phyloP scores from a whole-genome alignment of 306 rosid genomes.

The Begonia masoniana region DNA sequence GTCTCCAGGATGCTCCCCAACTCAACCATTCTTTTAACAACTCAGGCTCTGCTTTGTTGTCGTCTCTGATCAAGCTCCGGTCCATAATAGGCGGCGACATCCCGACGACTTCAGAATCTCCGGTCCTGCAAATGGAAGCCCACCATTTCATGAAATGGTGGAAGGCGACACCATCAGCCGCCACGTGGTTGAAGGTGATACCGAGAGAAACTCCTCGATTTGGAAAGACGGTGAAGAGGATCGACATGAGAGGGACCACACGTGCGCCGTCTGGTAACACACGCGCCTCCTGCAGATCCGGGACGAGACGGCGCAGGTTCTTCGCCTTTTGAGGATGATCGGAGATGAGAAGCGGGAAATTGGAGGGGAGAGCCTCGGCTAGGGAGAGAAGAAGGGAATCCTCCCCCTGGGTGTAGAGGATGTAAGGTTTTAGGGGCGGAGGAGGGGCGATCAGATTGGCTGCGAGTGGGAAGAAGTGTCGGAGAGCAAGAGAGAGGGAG shows the following conservation, averaged over 20 bases:
- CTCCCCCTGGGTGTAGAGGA: background rate
- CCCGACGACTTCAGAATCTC: background rate
- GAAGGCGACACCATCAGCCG: slow-evolving; percentile 17
- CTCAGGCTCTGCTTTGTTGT: too few species aligned
- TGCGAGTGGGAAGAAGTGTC: slow-evolving; percentile 17
- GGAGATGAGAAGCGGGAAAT: slow-evolving; percentile 8
- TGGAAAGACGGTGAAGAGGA: slow-evolving; percentile 19
- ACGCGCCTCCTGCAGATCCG: slow-evolving; percentile 1
- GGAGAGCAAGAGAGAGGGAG: slow-evolving; percentile 24
- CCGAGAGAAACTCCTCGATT: slow-evolving; percentile 10
- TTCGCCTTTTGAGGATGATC: slow-evolving; percentile 1
- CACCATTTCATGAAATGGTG: slow-evolving; percentile 25
- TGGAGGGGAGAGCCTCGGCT: slow-evolving; percentile 6
- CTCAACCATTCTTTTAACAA: too few species aligned
- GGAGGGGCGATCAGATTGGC: slow-evolving; percentile 13
- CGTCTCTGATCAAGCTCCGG: too few species aligned
- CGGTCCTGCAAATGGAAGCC: slow-evolving; percentile 7
- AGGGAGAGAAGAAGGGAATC: slow-evolving; percentile 11
- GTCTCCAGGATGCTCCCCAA: too few species aligned
- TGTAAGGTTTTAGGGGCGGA: slow-evolving; percentile 12
- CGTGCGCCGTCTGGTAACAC: background rate
- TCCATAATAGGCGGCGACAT: too few species aligned
- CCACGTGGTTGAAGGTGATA: slow-evolving; percentile 13
- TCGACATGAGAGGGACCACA: slow-evolving; percentile 12
- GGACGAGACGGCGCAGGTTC: slow-evolving; percentile 9